Evolutionary conservation across 2,329 filamentous ascomycete species (phyloP).

Genomic region (Cryphonectria naterciae): DNA sequence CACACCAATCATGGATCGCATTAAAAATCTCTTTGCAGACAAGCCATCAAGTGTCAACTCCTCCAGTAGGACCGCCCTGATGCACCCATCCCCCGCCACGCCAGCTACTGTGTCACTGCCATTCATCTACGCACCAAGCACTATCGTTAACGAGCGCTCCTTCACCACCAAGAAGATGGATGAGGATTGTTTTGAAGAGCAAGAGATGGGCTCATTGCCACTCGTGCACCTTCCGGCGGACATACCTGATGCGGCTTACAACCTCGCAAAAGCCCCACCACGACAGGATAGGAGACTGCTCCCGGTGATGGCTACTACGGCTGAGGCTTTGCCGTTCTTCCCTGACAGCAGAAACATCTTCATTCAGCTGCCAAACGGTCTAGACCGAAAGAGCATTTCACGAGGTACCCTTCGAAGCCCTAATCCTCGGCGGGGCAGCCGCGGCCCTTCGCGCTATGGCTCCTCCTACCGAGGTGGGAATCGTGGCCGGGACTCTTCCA

Average conservation of each 20-base stretch:
- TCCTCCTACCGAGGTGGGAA: slow-evolving; percentile 28
- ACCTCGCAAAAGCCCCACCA: slow-evolving; percentile 59
- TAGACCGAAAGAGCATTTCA: slow-evolving; percentile 43
- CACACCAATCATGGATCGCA: slow-evolving; percentile 61
- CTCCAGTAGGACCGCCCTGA: slow-evolving; percentile 68
- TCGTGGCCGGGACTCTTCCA: slow-evolving; percentile 35
- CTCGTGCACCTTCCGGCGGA: slow-evolving; percentile 68
- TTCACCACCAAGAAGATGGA: slow-evolving; percentile 70
- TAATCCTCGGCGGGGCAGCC: slow-evolving; percentile 39
- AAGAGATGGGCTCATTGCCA: slow-evolving; percentile 79
- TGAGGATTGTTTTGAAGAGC: slow-evolving; percentile 80
- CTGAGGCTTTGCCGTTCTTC: slow-evolving; percentile 47
- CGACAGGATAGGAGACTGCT: slow-evolving; percentile 57
- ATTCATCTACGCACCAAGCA: slow-evolving; percentile 34
- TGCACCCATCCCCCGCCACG: slow-evolving; percentile 53
- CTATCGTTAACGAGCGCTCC: slow-evolving; percentile 43
- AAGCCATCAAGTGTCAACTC: slow-evolving; percentile 65
- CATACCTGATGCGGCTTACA: slow-evolving; percentile 66
- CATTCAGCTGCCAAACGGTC: slow-evolving; percentile 49
- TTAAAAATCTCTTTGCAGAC: slow-evolving; percentile 55
- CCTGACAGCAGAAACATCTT: slow-evolving; percentile 44
- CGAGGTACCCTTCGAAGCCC: slow-evolving; percentile 41
- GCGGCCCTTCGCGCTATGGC: slow-evolving; percentile 30
- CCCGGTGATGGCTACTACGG: slow-evolving; percentile 49
- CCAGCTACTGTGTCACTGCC: slow-evolving; percentile 74